Base-by-base conservation (phyloP, 257 asterid species). In the Asclepias syriaca region DNA sequence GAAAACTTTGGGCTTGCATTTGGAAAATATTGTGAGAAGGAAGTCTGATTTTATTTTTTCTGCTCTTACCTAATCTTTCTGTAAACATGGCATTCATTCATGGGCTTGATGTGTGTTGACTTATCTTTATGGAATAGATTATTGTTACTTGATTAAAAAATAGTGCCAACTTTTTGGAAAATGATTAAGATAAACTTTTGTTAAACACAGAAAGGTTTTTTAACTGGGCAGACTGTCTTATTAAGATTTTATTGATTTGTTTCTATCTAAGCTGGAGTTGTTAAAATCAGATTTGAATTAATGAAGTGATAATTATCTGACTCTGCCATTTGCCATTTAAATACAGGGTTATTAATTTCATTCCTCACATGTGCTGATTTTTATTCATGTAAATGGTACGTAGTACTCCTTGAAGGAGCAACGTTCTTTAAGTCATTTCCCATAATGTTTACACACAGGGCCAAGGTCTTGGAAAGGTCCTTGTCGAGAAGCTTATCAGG, bases 381-480 rank as follows among this genome's bases (percentile, higher is more conserved):
- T 59, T 21, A 18, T 22, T 22, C 34, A 19, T 37, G 49, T 14
- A 7, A 14, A 5, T 22, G 45, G 61, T 53, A 29, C 8, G 18
- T 55, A 2, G 14, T 37, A 45, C 58, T 21, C 66, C 27, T 34
- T 64, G 18, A 48, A 61, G 32, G 32, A 34, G 61, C 21, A 21
- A 4, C 0, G n/a, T 22, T 5, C 8, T 15, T 73, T 13, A 51
- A 65, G 54, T 73, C 8, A 32, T 39, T 65, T n/a, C 37, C n/a
- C 7, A 22, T 72, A 37, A 21, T 63, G 40, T 57, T 72, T 24
- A 54, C 70, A 7, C 63, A 65, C 73, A 94, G 99, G 99, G 99
- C 29, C 99, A 87, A 86, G 98, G 98, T 67, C 96, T 95, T 39
- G 98, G 99, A 69, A 95, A 92, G 78, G 86, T 87, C 69, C 96